phyloP scores from a whole-genome alignment of 805 yeast genomes.

The Millerozyma miso region DNA sequence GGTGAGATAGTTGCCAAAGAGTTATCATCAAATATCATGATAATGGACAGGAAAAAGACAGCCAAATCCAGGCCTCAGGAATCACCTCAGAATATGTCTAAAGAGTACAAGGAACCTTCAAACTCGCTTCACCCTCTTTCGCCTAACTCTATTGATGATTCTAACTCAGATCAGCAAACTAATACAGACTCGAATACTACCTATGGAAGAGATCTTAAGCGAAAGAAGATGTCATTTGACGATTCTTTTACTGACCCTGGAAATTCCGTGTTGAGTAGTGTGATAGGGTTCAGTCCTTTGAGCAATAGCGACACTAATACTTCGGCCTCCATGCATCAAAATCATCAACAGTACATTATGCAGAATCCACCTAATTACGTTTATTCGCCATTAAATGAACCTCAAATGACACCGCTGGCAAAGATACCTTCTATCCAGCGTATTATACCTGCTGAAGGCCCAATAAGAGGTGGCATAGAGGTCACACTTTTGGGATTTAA shows the following conservation, averaged over 20 bases:
- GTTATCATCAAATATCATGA: conserved; percentile 72
- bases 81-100: conserved; percentile 14
- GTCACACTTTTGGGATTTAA: conserved; percentile 85
- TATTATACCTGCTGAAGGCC: conserved; percentile 93
- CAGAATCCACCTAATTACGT: conserved; percentile 1
- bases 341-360: conserved; percentile 3
- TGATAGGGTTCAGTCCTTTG: conserved; percentile 42
- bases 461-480: conserved; percentile 93
- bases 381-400: conserved; percentile 10
- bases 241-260: conserved; percentile 33
- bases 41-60: conserved; percentile 89
- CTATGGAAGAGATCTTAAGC: conserved; percentile 34
- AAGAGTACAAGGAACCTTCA: conserved; percentile 4
- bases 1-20: conserved; percentile 69
- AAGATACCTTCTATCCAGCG: conserved; percentile 65
- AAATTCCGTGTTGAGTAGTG: conserved; percentile 38
- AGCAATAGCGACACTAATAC: conserved; percentile 44
- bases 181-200: conserved; percentile 27
- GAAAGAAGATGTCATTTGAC: conserved; percentile 47
- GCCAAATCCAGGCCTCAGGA: conserved; percentile 12
- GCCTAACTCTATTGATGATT: conserved; percentile 60
- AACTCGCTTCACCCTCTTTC: conserved; percentile 41
- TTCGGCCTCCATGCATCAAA: conserved; percentile 14
- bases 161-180: conserved; percentile 49
- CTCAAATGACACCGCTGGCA: conserved; percentile 9